Evolutionary conservation across 108 stramenopile genomes (phyloP), one percentile per base, ranked within the genome.

Genomic region (Skeletonema marinoi): DNA sequence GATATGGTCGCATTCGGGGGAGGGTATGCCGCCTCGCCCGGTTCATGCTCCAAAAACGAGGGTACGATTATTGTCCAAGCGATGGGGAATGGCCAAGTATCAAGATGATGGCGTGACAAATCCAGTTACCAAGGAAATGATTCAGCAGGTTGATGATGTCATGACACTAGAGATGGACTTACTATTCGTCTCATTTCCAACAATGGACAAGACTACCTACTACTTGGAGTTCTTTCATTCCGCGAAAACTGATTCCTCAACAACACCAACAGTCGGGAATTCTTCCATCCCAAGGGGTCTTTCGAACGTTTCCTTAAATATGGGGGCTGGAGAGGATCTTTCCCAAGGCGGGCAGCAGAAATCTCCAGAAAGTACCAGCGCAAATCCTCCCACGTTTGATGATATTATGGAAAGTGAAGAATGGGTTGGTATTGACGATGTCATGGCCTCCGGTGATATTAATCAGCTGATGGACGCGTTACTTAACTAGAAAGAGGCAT

Each of bases 391-490:
- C 0, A 46, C 63, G 13, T 73, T 73, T 54, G 73, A 73, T 51
- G 63, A 65, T 50, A 54, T 73, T 36, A 60, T 73, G 21, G 71
- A 72, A 21, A 72, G 39, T n/a, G 71, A 72, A 3, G 71, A 72
- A 30, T 72, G 71, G 60, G 60, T 72, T 30, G 69, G 54, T 39
- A 59, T 51, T 30, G 33, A 30, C 30, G 56, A 56, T 70, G 69
- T 56, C 4, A 7, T 70, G 51, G 69, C 69, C 32, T 35, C 17
- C 6, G 33, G 69, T 3, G 69, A 70, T 32, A 70, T 59, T 33
- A 39, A 64, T 13, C 35, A 64, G 33, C 25, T 64, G 32, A 64
- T 64, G 38, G 38, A 35, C 11, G 63, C 35, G 6, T 64, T 64
- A 19, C 38, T 64, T 6, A 39, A 38, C 25, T 56, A 56, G 25